A percentile compares a stretch with the other conserved stretches of the same genome.
Conservation (phyloP, 257 asterid species). For the Solanum chaucha region DNA sequence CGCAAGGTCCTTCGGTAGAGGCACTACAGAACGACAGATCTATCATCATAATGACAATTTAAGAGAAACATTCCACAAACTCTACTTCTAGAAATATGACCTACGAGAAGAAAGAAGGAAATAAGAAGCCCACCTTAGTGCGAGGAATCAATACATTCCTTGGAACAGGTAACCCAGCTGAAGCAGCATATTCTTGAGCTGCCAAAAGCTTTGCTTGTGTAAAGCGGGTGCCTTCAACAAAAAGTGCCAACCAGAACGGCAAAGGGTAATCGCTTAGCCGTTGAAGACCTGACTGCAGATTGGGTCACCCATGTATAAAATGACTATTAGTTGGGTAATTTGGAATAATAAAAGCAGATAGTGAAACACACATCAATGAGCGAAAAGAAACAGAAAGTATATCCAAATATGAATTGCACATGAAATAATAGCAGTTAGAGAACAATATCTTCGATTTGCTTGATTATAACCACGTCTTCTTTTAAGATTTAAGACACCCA, state of each 20-base stretch:
- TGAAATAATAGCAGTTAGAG: neutral
- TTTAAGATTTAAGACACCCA: neutral
- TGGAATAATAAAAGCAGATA: neutral
- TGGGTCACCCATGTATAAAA: constrained; percentile 3
- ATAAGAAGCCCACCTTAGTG: constrained; percentile 52
- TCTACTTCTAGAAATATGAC: neutral
- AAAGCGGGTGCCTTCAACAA: constrained; percentile 95
- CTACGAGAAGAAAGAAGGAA: neutral
- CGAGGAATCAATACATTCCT: constrained; percentile 92
- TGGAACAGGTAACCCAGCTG: constrained; percentile 72
- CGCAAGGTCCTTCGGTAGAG: neutral
- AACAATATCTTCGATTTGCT: neutral
- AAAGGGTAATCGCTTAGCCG: constrained; percentile 69
- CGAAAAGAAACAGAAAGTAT: constrained; percentile 1
- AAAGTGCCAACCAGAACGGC: constrained; percentile 93
- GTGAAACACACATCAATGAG: neutral
- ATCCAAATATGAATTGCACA: constrained; percentile 2
- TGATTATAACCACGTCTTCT: neutral
- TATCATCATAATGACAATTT: neutral
- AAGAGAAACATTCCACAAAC: neutral
- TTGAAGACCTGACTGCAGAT: constrained; percentile 64
- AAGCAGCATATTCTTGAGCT: constrained; percentile 90
- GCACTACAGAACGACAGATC: neutral
- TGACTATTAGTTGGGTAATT: neutral
- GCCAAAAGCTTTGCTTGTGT: constrained; percentile 91